Evolutionary conservation across 23 red algal genomes (phyloP), one percentile per base, ranked within the genome.

Genomic region (Agarophyton chilense): DNA sequence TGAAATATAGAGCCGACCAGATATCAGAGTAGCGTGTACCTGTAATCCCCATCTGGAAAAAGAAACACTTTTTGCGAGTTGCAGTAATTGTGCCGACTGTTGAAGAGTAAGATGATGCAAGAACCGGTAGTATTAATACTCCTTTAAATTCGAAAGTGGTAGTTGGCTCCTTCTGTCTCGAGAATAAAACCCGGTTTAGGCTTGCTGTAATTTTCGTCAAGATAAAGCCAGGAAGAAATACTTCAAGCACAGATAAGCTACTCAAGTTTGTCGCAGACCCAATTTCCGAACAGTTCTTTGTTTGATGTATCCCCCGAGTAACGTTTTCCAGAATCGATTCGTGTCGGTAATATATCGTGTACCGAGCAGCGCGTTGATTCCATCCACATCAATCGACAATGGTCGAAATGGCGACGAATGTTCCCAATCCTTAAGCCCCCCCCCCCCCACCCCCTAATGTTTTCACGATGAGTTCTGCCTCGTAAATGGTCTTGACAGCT

Each of bases 21-120:
- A 84, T 70, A 12, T 84, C 62, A 8, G 9, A 13, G 62, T 72
- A 70, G 9, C 81, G 60, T 7, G 44, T 19, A 6, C 60, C 62
- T 22, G 62, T 72, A 18, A 84, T 44, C 29, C 81, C 81, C 2
- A 33, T 72, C 10, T 71, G 57, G 39, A 70, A 84, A 32, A 51
- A 46, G 22, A 84, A 72, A 4, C 25, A 8, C 21, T 68, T 32
- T 0, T 84, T 84, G 13, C 46, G 0, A 10, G 34, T 0, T 3
- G 57, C 49, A 4, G 63, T 71, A 6, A 84, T 84, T 24, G 41
- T 52, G 29, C 16, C 32, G n/a, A 65, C 56, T 10, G 81, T 38
- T 5, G 40, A 34, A 24, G 4, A 26, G 44, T 84, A 84, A 25
- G 56, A 67, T 26, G 81, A 60, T n/a, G 56, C 58, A 29, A 84